These are phyloP conservation scores for Azolla pinnata DNA, from an alignment of 75 land plant species.

Conservation along the genomic window DNA sequence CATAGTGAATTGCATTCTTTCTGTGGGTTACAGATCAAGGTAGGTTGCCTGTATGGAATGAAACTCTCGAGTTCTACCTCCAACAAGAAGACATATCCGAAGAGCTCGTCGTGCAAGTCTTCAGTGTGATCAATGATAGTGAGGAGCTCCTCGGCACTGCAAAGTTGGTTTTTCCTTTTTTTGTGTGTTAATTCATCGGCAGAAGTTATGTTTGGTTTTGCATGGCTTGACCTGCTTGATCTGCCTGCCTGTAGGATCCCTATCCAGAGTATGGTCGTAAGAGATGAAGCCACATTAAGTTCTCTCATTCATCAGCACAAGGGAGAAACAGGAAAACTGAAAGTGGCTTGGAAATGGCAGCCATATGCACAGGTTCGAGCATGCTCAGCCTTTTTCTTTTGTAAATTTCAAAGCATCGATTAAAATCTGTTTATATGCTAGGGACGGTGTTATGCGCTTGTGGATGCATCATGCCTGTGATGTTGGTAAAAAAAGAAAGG, in stretches of 20 bases:
- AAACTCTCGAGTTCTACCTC: background rate
- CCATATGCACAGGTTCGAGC: background rate
- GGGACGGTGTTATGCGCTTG: no score
- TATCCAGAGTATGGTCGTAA: background rate
- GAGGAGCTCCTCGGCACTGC: slow-evolving; percentile 1
- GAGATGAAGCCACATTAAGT: background rate
- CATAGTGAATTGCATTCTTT: background rate
- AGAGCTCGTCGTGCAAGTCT: background rate
- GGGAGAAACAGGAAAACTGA: background rate
- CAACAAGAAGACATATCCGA: background rate
- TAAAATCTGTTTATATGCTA: no score
- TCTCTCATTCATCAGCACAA: background rate
- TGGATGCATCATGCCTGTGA: no score
- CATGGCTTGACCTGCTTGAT: background rate
- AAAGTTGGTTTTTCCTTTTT: background rate
- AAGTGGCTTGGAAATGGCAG: background rate
- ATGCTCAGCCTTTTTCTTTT: no score
- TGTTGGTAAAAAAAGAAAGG: no score
- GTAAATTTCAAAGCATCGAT: no score
- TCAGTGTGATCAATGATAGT: background rate
- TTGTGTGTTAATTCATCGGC: no score
- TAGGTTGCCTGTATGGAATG: slow-evolving; percentile 4
- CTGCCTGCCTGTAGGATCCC: background rate
- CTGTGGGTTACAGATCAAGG: background rate
- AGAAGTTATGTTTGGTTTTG: no score